Evolutionary conservation across 306 rosid species (phyloP).

Genomic region (Dryas octopetala): DNA sequence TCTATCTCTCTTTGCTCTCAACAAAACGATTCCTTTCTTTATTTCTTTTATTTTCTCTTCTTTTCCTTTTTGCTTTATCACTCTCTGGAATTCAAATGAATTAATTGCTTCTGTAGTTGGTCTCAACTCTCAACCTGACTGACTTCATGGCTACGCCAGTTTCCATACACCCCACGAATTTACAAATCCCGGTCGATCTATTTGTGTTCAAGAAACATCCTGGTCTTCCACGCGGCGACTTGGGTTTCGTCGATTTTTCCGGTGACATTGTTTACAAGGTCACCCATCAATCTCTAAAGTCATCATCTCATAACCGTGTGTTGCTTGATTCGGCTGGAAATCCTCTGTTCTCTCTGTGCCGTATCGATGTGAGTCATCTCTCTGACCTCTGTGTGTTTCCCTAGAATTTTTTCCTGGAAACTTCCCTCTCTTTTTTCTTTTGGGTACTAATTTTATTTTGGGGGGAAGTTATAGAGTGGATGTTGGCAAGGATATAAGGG

Average conservation of each 20-base stretch:
- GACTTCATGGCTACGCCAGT: conserved; percentile 15
- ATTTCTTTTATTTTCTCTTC: not conserved
- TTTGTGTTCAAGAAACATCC: conserved; percentile 71
- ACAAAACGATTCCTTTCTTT: not conserved
- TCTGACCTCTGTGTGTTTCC: conserved; percentile 1
- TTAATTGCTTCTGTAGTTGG: conserved; percentile 2
- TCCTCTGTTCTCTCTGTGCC: conserved; percentile 53
- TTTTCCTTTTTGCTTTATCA: not conserved
- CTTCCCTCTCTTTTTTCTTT: too few species aligned
- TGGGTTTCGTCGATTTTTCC: conserved; percentile 48
- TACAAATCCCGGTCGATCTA: conserved; percentile 68
- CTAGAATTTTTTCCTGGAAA: not conserved
- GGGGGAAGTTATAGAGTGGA: conserved; percentile 50
- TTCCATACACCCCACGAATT: conserved; percentile 13
- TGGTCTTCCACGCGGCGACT: conserved; percentile 47
- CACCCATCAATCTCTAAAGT: conserved; percentile 40
- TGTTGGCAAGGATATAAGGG: conserved; percentile 78
- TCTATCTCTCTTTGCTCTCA: not conserved
- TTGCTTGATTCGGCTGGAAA: conserved; percentile 52
- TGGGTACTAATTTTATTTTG: not conserved
- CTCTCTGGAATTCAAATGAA: not conserved
- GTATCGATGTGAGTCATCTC: conserved; percentile 39
- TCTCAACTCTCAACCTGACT: not conserved
- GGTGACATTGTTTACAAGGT: conserved; percentile 45
- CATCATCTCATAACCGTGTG: conserved; percentile 37